phyloP scores from a whole-genome alignment of 352 stramenopile species.

The Peronospora destructor region DNA sequence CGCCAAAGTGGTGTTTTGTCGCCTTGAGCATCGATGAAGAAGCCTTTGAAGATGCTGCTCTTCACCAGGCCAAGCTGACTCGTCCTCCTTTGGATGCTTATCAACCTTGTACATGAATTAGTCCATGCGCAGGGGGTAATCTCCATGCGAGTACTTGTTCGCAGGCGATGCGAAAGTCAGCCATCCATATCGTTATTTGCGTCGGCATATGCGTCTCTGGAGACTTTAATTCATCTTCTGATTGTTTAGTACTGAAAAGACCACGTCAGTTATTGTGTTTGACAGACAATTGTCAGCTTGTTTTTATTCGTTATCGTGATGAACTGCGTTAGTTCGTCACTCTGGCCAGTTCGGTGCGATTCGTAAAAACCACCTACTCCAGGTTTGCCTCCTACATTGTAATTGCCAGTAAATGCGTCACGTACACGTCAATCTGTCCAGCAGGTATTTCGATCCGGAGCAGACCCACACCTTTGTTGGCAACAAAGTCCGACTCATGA shows the following conservation, averaged over 20 bases:
- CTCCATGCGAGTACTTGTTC: conserved; percentile 76
- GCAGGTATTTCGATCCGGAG: conserved; percentile 52
- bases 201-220: conserved; percentile 70
- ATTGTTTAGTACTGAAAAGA: conserved; percentile 63
- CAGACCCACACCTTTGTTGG: conserved; percentile 70
- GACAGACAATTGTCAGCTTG: conserved; percentile 41
- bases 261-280: conserved; percentile 43
- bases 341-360: conserved; percentile 53
- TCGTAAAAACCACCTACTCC: conserved; percentile 62
- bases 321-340: conserved; percentile 71
- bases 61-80: conserved; percentile 40
- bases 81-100: conserved; percentile 6
- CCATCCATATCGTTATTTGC: conserved; percentile 53
- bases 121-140: conserved; percentile 82
- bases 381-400: conserved; percentile 57
- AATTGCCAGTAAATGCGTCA: conserved; percentile 76
- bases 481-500: conserved; percentile 70
- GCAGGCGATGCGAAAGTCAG: conserved; percentile 68
- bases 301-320: conserved; percentile 53
- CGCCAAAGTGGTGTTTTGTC: conserved; percentile 70
- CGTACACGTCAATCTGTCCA: conserved; percentile 65
- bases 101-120: conserved; percentile 71
- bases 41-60: conserved; percentile 72
- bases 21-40: conserved; percentile 57
- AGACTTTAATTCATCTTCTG: conserved; percentile 77